Base-by-base conservation (phyloP, 169 alveolate species). In the Cryptosporidium meleagridis region DNA sequence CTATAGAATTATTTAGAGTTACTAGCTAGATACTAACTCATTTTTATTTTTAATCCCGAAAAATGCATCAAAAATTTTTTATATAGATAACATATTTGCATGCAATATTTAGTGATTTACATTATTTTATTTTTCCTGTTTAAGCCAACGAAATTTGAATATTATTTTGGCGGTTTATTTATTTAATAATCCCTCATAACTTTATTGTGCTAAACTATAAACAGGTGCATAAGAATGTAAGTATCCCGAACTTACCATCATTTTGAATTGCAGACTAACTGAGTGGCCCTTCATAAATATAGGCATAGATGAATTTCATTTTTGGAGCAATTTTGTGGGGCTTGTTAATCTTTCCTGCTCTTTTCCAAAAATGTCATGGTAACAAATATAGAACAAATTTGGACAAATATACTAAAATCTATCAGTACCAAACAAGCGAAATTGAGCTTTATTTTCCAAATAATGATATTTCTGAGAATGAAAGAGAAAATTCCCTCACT, bases 321-420 rank as follows among this genome's bases (percentile, higher is more conserved):
- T 33, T 12, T 2, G 39, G 44, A 23, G 37, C 21, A 33, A 70
- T 16, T 10, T n/a, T 73, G 53, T 73, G 62, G 69, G 41, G 37
- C 55, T 52, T 58, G 31, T 7, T 73, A 58, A 2, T 59, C 23
- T 26, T 12, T n/a, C 52, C 37, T 26, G 14, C 14, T 18, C 4
- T 33, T 16, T 9, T 51, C 29, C 16, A 44, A 51, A 48, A 21
- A 33, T 73, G 72, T 26, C 53, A 37, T 21, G 86, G 86, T 26
- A 73, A 73, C n/a, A 73, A 53, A 59, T 73, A 73, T n/a, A 73
- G 86, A 55, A 37, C 55, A 53, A 73, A 73, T 73, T 55, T 73
- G 14, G 86, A 73, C 26, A 51, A 59, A 41, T 59, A 52, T 8
- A 73, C 86, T 8, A 73, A 73, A 26, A 44, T 44, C 0, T 73